Evolutionary conservation across 768 basidiomycete species (phyloP).

Genomic region (Suillus lakei): DNA sequence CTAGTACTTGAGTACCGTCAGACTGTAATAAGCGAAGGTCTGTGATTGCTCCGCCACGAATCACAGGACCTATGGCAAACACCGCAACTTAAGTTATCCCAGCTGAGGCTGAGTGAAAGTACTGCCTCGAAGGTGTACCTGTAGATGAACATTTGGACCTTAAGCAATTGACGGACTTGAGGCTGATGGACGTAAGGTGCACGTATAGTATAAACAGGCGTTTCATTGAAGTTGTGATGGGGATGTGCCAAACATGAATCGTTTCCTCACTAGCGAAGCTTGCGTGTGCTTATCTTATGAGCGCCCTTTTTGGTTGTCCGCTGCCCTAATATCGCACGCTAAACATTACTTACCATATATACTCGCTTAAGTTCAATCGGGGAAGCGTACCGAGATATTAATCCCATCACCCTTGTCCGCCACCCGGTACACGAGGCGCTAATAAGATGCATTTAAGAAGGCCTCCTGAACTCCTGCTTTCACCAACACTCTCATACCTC

Average conservation of each 20-base stretch:
- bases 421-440: slow-evolving; percentile 42
- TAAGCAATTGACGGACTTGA: not conserved
- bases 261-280: not conserved
- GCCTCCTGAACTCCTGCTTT: slow-evolving; percentile 39
- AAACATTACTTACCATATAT: slow-evolving; percentile 20
- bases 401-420: slow-evolving; percentile 28
- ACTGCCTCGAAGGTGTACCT: not conserved
- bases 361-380: slow-evolving; percentile 28
- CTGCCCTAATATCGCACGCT: slow-evolving; percentile 23
- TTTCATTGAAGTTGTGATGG: slow-evolving; percentile 9
- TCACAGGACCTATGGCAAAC: slow-evolving; percentile 14
- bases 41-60: slow-evolving; percentile 24
- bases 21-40: slow-evolving; percentile 33
- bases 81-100: slow-evolving; percentile 11
- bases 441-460: slow-evolving; percentile 39
- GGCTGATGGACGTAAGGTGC: slow-evolving; percentile 9
- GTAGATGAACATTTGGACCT: not conserved
- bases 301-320: slow-evolving; percentile 23
- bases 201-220: not conserved
- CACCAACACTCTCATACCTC: slow-evolving; percentile 7
- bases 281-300: slow-evolving; percentile 12
- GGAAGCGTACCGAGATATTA: slow-evolving; percentile 37
- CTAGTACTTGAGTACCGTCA: slow-evolving; percentile 25
- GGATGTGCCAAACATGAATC: not conserved
- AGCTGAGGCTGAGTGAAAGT: slow-evolving; percentile 2